Percentiles rank a stretch among this genome's conserved stretches.
phyloP scores from a whole-genome alignment of 257 asterid genomes.

The Verbascum thapsus region DNA sequence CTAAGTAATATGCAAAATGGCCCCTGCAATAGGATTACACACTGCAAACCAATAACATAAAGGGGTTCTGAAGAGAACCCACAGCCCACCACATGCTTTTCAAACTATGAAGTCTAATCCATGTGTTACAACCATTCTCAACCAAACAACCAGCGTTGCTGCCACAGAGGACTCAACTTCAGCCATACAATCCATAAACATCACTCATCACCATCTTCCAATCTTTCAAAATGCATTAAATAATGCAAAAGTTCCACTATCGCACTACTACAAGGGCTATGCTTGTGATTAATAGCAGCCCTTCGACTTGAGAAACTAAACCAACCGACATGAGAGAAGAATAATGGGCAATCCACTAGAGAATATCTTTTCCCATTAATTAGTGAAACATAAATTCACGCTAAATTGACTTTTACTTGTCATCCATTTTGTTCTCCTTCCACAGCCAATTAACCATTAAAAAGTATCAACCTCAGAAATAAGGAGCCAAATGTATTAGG shows the following conservation, averaged over 20 bases:
- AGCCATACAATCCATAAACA: no score
- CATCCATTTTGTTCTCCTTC: constrained; percentile 6
- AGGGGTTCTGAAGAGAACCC: no score
- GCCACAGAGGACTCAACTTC: no score
- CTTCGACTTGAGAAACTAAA: background rate
- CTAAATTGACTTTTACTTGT: background rate
- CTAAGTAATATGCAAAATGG: no score
- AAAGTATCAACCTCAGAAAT: background rate
- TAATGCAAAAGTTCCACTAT: background rate
- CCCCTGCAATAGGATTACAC: no score
- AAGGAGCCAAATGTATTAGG: background rate
- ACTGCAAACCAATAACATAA: no score
- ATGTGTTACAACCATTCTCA: background rate
- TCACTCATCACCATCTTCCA: background rate
- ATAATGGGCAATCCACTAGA: background rate
- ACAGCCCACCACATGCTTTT: no score
- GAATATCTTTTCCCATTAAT: background rate
- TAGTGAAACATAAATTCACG: background rate
- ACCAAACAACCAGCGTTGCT: background rate
- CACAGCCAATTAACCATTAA: background rate
- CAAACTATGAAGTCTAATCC: no score
- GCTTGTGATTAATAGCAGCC: background rate
- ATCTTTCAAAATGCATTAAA: background rate
- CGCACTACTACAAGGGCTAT: background rate
- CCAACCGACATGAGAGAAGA: background rate